These are phyloP conservation scores for Cicer chorassanicum DNA, from an alignment of 306 rosid genomes.

Conservation along the genomic window DNA sequence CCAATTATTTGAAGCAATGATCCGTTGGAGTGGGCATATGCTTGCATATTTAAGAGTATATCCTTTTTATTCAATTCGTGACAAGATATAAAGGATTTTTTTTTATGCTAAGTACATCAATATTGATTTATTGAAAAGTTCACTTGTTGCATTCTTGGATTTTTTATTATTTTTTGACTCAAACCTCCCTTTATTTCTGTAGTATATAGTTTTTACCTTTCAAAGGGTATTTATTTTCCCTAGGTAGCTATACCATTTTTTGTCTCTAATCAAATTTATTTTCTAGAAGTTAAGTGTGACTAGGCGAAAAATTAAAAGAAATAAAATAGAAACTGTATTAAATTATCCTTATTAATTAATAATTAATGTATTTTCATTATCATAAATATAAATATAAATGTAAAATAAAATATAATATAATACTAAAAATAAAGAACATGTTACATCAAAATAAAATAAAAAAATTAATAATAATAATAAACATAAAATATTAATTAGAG, in stretches of 20 bases:
- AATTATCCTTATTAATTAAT: no score
- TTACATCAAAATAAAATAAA: no score
- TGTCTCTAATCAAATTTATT: no score
- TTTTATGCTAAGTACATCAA: background rate
- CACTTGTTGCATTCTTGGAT: background rate
- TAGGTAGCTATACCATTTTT: background rate
- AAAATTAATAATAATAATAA: no score
- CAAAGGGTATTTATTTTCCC: background rate
- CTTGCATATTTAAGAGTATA: slow-evolving; percentile 19
- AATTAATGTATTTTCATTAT: no score
- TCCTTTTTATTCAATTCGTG: background rate
- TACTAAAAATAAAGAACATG: no score
- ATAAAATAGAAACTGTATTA: no score
- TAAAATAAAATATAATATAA: no score
- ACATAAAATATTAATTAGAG: background rate
- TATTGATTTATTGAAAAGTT: background rate
- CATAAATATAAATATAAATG: no score
- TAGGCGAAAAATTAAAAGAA: no score
- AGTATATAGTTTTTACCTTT: slow-evolving; percentile 26
- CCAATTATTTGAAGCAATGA: slow-evolving; percentile 16
- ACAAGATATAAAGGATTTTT: slow-evolving; percentile 8
- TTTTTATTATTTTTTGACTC: background rate
- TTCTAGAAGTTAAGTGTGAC: no score
- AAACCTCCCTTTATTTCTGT: background rate
- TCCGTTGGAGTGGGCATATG: slow-evolving; percentile 10